Evolutionary conservation across 495 filamentous ascomycete genomes (phyloP).

Genomic region (Xylaria venustula): DNA sequence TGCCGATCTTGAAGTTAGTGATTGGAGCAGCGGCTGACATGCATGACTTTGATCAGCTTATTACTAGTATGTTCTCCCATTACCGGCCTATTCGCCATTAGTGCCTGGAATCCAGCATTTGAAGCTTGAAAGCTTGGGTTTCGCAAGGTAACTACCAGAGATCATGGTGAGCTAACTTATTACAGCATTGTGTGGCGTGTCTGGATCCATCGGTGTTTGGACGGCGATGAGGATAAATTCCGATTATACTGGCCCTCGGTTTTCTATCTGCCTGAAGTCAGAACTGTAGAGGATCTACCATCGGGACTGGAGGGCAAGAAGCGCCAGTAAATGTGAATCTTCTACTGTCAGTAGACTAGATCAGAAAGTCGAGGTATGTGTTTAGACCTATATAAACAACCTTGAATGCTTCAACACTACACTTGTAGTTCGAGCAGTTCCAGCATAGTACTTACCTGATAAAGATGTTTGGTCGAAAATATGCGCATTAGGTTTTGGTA

Average conservation of each 20-base stretch:
- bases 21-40: background rate
- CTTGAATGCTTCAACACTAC: no score
- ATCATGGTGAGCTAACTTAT: constrained; percentile 58
- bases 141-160: no score
- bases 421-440: no score
- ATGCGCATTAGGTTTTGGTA: no score
- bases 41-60: constrained; percentile 48
- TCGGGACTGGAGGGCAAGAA: constrained; percentile 28
- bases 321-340: constrained; percentile 20
- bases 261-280: constrained; percentile 64
- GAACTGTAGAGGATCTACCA: constrained; percentile 19
- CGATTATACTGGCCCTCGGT: constrained; percentile 69
- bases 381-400: no score
- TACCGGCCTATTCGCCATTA: background rate
- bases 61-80: constrained; percentile 13
- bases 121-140: no score
- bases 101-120: background rate
- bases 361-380: no score
- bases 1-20: background rate
- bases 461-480: no score
- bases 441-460: no score
- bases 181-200: constrained; percentile 84
- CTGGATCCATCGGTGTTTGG: constrained; percentile 79
- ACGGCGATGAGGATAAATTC: constrained; percentile 73
- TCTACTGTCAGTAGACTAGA: background rate